Evolutionary conservation across 139 green algal species (phyloP).

Genomic region (Pleodorina starrii): DNA sequence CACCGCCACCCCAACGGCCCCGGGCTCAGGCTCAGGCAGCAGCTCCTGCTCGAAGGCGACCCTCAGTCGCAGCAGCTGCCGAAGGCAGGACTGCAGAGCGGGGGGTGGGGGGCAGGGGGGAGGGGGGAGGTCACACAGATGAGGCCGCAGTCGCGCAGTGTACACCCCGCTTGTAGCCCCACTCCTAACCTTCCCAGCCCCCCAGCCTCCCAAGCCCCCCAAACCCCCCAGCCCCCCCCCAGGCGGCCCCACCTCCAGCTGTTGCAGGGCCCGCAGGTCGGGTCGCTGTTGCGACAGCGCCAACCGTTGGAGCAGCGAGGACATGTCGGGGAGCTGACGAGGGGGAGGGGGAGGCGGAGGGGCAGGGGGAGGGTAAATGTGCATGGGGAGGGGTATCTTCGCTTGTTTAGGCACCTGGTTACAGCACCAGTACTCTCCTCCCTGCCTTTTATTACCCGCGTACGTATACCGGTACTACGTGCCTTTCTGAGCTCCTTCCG

Average conservation of each 20-base stretch:
- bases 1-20: neutral
- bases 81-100: conserved; percentile 42
- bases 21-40: conserved; percentile 9
- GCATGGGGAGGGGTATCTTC: too few species aligned
- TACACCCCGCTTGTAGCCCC: too few species aligned
- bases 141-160: too few species aligned
- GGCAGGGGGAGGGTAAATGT: too few species aligned
- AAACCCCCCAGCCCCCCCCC: too few species aligned
- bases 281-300: conserved; percentile 61
- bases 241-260: conserved; percentile 61
- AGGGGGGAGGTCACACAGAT: neutral
- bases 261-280: conserved; percentile 65
- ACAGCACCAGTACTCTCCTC: too few species aligned
- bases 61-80: conserved; percentile 58
- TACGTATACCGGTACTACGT: too few species aligned
- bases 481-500: conserved; percentile 5
- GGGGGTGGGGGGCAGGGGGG: neutral
- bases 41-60: conserved; percentile 60
- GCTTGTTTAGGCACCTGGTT: too few species aligned
- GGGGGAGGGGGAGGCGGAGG: neutral
- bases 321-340: conserved; percentile 73
- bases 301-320: conserved; percentile 66
- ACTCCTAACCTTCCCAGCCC: too few species aligned
- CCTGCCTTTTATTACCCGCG: too few species aligned
- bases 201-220: too few species aligned